These are phyloP conservation scores for Fusarium udum DNA, from an alignment of 2,329 filamentous ascomycete genomes.

Conservation along the genomic window DNA sequence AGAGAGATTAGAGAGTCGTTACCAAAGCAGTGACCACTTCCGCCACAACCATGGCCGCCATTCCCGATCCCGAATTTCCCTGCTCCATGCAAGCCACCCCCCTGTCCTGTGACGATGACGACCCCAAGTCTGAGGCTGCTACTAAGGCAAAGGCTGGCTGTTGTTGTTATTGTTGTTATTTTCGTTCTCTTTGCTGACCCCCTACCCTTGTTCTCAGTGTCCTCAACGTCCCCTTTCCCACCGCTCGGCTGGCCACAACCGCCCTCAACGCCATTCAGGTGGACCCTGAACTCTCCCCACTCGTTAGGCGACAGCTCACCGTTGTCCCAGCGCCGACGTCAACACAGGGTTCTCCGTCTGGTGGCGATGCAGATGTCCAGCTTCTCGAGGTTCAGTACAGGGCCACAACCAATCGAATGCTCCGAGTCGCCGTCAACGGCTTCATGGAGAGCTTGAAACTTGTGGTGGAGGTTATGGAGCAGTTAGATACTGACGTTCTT, in stretches of 20 bases:
- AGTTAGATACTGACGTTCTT: slow-evolving; percentile 86
- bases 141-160: slow-evolving; percentile 11
- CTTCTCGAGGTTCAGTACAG: slow-evolving; percentile 80
- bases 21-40: slow-evolving; percentile 31
- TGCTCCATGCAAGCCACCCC: slow-evolving; percentile 66
- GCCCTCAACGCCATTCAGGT: slow-evolving; percentile 82
- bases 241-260: slow-evolving; percentile 77
- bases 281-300: slow-evolving; percentile 87
- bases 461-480: slow-evolving; percentile 88
- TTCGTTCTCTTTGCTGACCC: slow-evolving; percentile 16
- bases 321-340: slow-evolving; percentile 54
- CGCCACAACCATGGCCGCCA: slow-evolving; percentile 50
- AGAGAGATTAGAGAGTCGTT: slow-evolving; percentile 16
- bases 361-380: slow-evolving; percentile 42
- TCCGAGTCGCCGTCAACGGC: slow-evolving; percentile 93
- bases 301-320: slow-evolving; percentile 78
- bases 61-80: slow-evolving; percentile 63
- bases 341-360: slow-evolving; percentile 30
- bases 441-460: slow-evolving; percentile 92
- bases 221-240: slow-evolving; percentile 84
- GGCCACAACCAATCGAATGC: slow-evolving; percentile 94
- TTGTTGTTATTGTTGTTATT: slow-evolving; percentile 29
- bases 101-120: slow-evolving; percentile 22
- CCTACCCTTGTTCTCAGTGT: slow-evolving; percentile 59
- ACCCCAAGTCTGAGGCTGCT: slow-evolving; percentile 9